These are phyloP conservation scores for Wallacemonas sp. DNA, from an alignment of 208 protist species.

Conservation along the genomic window DNA sequence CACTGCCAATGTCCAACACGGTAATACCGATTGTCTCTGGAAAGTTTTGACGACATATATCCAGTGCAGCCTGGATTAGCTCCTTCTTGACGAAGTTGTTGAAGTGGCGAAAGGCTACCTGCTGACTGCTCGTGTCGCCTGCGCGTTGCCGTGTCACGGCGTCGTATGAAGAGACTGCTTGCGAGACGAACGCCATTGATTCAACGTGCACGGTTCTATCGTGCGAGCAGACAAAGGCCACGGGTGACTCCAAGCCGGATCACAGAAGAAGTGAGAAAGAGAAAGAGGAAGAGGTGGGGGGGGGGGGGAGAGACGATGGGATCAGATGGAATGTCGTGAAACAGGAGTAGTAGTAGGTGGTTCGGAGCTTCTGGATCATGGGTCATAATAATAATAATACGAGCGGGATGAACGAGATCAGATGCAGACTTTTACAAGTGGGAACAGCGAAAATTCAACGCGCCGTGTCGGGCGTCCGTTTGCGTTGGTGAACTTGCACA, in stretches of 20 bases:
- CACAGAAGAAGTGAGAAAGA: constrained; percentile 5
- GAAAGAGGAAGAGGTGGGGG: constrained; percentile 22
- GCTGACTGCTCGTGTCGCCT: constrained; percentile 61
- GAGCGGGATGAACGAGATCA: too few species aligned
- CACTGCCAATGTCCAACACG: constrained; percentile 81
- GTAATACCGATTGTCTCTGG: constrained; percentile 5
- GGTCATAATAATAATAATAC: too few species aligned
- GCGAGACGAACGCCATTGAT: constrained; percentile 11
- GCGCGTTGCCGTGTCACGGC: constrained; percentile 45
- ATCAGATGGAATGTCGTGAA: too few species aligned
- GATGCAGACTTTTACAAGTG: too few species aligned
- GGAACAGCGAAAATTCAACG: too few species aligned
- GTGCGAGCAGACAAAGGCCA: constrained; percentile 14
- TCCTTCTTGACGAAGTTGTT: constrained; percentile 88
- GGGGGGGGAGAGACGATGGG: constrained; percentile 3
- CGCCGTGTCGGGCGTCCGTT: too few species aligned
- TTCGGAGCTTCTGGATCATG: too few species aligned
- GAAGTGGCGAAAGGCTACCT: constrained; percentile 82
- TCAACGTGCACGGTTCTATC: neutral
- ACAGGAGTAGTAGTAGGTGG: too few species aligned
- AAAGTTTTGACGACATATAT: constrained; percentile 24
- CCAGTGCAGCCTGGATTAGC: constrained; percentile 78
- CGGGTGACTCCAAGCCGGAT: too few species aligned
- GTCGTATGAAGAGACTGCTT: constrained; percentile 68
- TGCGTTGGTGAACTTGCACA: too few species aligned